These are phyloP conservation scores for Cryphonectria japonica DNA, from an alignment of 2,329 filamentous ascomycete species.

Conservation along the genomic window DNA sequence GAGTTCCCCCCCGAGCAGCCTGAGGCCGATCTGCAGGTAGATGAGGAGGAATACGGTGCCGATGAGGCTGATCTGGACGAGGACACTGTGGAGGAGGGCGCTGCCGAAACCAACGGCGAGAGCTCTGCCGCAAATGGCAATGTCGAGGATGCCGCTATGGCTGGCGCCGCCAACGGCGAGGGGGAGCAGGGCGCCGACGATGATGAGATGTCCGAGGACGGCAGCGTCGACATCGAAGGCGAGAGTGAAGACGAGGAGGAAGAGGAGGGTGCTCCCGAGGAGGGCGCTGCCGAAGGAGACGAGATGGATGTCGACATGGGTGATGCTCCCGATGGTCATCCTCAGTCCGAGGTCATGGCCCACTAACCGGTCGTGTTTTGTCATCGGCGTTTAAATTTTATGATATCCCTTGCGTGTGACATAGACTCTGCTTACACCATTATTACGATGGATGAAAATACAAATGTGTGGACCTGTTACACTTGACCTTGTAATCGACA, in stretches of 20 bases:
- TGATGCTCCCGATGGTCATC: slow-evolving; percentile 24
- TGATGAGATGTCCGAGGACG: slow-evolving; percentile 44
- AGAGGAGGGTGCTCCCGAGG: slow-evolving; percentile 38
- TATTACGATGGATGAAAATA: slow-evolving; percentile 17
- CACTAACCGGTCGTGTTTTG: slow-evolving; percentile 22
- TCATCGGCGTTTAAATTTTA: slow-evolving; percentile 29
- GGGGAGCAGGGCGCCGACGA: slow-evolving; percentile 39
- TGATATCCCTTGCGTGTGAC: slow-evolving; percentile 30
- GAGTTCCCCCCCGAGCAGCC: slow-evolving; percentile 98
- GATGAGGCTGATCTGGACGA: slow-evolving; percentile 80
- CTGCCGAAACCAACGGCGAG: slow-evolving; percentile 42
- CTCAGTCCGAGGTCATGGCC: slow-evolving; percentile 29
- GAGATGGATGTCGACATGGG: slow-evolving; percentile 44
- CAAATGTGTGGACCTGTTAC: background rate
- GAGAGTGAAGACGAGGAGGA: slow-evolving; percentile 46
- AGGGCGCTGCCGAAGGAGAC: slow-evolving; percentile 36
- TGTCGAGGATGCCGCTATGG: slow-evolving; percentile 40
- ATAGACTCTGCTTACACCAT: slow-evolving; percentile 19
- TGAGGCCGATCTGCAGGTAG: slow-evolving; percentile 83
- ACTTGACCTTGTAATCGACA: background rate
- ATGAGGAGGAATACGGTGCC: slow-evolving; percentile 88
- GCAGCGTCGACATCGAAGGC: slow-evolving; percentile 45
- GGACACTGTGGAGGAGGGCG: slow-evolving; percentile 57
- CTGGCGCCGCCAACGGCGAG: slow-evolving; percentile 33
- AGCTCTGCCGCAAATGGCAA: slow-evolving; percentile 17